Percentiles rank a stretch among this genome's conserved stretches.
These are phyloP conservation scores for Sporothrix pallida DNA, from an alignment of 2,329 filamentous ascomycete species.

Conservation along the genomic window DNA sequence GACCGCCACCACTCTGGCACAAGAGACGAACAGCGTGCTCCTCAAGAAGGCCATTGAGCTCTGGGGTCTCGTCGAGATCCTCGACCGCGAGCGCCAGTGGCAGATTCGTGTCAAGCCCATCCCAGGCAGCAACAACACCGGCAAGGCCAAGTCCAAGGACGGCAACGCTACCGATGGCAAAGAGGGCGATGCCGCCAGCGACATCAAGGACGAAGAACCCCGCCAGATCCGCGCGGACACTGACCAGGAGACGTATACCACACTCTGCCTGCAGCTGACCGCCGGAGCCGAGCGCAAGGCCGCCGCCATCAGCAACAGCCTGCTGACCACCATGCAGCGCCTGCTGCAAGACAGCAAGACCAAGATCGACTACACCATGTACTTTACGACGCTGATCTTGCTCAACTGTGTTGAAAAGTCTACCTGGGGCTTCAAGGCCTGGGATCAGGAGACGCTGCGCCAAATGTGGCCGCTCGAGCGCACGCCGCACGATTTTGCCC, in stretches of 20 bases:
- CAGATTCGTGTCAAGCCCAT: conserved; percentile 57
- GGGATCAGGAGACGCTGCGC: conserved; percentile 66
- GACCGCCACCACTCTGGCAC: conserved; percentile 54
- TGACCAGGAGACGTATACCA: conserved; percentile 63
- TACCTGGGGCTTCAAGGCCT: conserved; percentile 71
- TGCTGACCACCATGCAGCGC: conserved; percentile 66
- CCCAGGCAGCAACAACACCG: not conserved
- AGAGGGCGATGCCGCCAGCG: not conserved
- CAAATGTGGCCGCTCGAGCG: conserved; percentile 66
- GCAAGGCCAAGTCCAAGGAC: conserved; percentile 2
- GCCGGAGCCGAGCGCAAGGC: conserved; percentile 69
- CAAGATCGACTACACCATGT: conserved; percentile 65
- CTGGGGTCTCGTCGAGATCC: conserved; percentile 69
- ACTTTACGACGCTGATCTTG: conserved; percentile 65
- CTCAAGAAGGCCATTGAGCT: conserved; percentile 65
- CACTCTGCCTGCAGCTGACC: conserved; percentile 68
- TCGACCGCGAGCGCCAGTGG: conserved; percentile 69
- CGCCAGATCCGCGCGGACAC: conserved; percentile 59
- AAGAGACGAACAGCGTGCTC: conserved; percentile 58
- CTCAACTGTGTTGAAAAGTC: conserved; percentile 71
- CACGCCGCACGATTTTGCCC: conserved; percentile 61
- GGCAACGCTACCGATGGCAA: not conserved
- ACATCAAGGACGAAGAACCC: conserved; percentile 39
- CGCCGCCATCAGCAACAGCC: conserved; percentile 61
- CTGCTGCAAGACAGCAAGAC: conserved; percentile 66